Base-by-base conservation (phyloP, 2,329 filamentous ascomycete species). In the Spiromastix sp. region DNA sequence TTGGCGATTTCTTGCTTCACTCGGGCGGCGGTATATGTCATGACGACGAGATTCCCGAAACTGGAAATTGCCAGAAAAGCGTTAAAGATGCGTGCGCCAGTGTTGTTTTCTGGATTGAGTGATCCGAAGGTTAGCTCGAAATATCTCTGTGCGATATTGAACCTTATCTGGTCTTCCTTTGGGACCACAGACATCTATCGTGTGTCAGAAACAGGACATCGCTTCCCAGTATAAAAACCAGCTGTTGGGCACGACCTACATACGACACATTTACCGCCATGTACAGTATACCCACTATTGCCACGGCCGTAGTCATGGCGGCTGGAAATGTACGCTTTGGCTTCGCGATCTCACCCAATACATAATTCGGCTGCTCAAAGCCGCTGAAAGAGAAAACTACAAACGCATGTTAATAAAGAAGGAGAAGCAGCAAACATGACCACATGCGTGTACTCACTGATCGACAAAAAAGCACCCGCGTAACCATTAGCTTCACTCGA, bases 1-100 rank as follows among this genome's bases (percentile, higher is more conserved):
- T 76, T 74, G 5, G 72, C 72, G 28, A 77, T 72, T 46, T 77
- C 72, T 46, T 76, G 72, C 48, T 76, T 74, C 12, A 76, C 66
- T 40, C 70, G 59, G 2, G 70, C 63, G 5, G 68, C 64, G 0
- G 69, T 71, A 42, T 46, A 77, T 1, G 71, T 76, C 54, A 70
- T 71, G 13, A 70, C 67, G 9, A 74, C 59, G 27, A 77, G 67
- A 45, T 76, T 74, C 0, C 72, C 71, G 32, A 75, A 59, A 16
- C 64, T 68, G 2, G 67, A 71, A 17, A 76, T 51, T 3, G 72
- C 70, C 5, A 73, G 57, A 27, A 76, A 36, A 51, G 38, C 18
- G 18, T 22, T n/a, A 16, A 22, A 29, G 10, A 30, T 30, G 11
- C 34, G 27, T n/a, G 29, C 18, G n/a, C 34, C 26, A 31, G 27